Conservation (phyloP, 306 rosid genomes). For the Hippophae gyantsensis region DNA sequence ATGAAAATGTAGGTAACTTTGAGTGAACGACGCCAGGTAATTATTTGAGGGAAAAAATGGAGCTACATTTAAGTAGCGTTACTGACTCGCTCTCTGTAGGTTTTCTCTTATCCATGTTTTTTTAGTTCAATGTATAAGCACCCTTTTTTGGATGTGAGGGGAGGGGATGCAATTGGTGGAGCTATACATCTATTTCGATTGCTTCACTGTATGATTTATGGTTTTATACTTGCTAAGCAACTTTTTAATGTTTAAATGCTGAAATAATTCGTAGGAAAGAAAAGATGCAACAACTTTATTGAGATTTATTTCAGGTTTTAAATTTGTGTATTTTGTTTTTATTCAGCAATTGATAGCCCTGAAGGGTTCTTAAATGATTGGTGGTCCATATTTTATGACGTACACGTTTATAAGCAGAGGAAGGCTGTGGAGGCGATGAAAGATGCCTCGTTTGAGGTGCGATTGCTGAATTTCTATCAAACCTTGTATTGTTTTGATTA, state of each 20-base stretch:
- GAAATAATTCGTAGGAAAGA: not conserved
- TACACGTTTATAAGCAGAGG: conserved; percentile 1
- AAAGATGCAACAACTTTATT: conserved; percentile 2
- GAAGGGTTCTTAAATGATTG: conserved; percentile 48
- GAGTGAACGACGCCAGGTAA: too few relatives aligned
- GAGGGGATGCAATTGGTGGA: too few relatives aligned
- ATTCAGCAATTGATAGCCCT: conserved; percentile 21
- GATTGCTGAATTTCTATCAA: conserved; percentile 3
- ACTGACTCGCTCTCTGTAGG: too few relatives aligned
- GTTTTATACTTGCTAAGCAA: too few relatives aligned
- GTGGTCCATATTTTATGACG: conserved; percentile 45
- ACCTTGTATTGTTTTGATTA: not conserved
- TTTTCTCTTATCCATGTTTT: too few relatives aligned
- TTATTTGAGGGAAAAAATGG: too few relatives aligned
- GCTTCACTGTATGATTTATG: too few relatives aligned
- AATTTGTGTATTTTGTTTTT: conserved; percentile 4
- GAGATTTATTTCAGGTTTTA: not conserved
- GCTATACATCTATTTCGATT: too few relatives aligned
- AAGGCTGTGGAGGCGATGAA: conserved; percentile 10
- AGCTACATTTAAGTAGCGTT: too few relatives aligned
- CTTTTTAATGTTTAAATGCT: not conserved
- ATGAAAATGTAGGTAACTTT: too few relatives aligned
- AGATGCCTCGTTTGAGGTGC: conserved; percentile 23
- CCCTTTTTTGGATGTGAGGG: too few relatives aligned
- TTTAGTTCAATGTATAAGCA: too few relatives aligned